phyloP scores from a whole-genome alignment of 306 rosid genomes.

The Notholithocarpus densiflorus region DNA sequence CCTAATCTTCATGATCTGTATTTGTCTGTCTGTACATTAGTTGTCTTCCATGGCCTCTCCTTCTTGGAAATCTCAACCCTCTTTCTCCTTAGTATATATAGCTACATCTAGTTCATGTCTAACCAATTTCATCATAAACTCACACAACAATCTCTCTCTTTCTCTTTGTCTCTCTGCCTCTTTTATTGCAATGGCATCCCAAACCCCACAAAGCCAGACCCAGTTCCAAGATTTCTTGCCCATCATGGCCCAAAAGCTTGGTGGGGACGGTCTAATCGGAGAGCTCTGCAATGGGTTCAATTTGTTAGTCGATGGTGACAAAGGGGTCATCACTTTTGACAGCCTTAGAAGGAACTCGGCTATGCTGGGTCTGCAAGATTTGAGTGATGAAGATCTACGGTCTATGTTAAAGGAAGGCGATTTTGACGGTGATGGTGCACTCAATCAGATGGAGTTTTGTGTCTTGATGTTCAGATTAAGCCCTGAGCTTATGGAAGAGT shows the following conservation, averaged over 20 bases:
- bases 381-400: slow-evolving; percentile 64
- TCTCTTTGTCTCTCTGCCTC: neutral
- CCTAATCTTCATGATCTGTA: neutral
- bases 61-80: slow-evolving; percentile 50
- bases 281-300: slow-evolving; percentile 76
- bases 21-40: slow-evolving; percentile 33
- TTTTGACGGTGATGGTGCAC: slow-evolving; percentile 81
- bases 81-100: neutral
- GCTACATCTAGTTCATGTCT: slow-evolving; percentile 11
- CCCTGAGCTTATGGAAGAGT: slow-evolving; percentile 84
- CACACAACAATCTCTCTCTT: neutral
- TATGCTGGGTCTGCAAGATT: slow-evolving; percentile 53
- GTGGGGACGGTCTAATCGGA: slow-evolving; percentile 71
- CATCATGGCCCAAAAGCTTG: slow-evolving; percentile 72
- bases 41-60: slow-evolving; percentile 58
- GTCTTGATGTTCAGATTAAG: slow-evolving; percentile 88
- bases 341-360: slow-evolving; percentile 77
- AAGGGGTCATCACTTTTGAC: slow-evolving; percentile 64
- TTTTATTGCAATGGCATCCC: slow-evolving; percentile 39
- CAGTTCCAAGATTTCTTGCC: slow-evolving; percentile 71
- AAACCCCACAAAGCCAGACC: slow-evolving; percentile 30
- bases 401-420: slow-evolving; percentile 75
- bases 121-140: neutral
- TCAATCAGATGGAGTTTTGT: slow-evolving; percentile 82
- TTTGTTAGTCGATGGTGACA: slow-evolving; percentile 50